phyloP scores from a whole-genome alignment of 352 stramenopile species.

The Phytophthora palmivora region DNA sequence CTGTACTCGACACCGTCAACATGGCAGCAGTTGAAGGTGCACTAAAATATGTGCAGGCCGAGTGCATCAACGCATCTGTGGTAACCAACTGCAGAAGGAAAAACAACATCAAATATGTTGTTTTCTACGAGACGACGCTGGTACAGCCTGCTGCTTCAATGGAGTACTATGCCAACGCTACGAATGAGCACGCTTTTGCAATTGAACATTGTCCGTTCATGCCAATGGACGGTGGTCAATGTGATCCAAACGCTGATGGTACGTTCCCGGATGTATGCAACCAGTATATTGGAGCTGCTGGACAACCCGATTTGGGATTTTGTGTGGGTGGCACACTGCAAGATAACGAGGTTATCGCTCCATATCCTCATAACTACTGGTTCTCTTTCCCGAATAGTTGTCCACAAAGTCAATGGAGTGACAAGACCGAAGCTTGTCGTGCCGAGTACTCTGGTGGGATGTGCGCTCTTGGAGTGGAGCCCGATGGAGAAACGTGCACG shows the following conservation, averaged over 20 bases:
- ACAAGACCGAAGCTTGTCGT: slow-evolving; percentile 56
- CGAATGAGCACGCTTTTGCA: slow-evolving; percentile 37
- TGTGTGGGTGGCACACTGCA: slow-evolving; percentile 52
- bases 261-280: slow-evolving; percentile 50
- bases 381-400: slow-evolving; percentile 86
- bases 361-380: slow-evolving; percentile 83
- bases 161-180: slow-evolving; percentile 46
- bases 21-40: slow-evolving; percentile 60
- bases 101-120: slow-evolving; percentile 65
- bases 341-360: slow-evolving; percentile 58
- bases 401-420: slow-evolving; percentile 41
- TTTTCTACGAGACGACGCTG: slow-evolving; percentile 69
- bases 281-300: slow-evolving; percentile 58
- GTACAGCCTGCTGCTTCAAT: slow-evolving; percentile 54
- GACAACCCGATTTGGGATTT: slow-evolving; percentile 51
- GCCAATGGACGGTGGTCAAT: slow-evolving; percentile 68
- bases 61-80: slow-evolving; percentile 60
- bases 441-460: slow-evolving; percentile 46
- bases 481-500: slow-evolving; percentile 65
- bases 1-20: slow-evolving; percentile 59
- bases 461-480: slow-evolving; percentile 54
- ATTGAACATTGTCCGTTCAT: slow-evolving; percentile 61
- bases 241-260: slow-evolving; percentile 50
- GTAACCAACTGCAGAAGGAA: slow-evolving; percentile 56
- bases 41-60: slow-evolving; percentile 68